Percentiles rank a stretch among this genome's conserved stretches.
phyloP scores from a whole-genome alignment of 2,329 filamentous ascomycete species.

The Xylariales sp. region DNA sequence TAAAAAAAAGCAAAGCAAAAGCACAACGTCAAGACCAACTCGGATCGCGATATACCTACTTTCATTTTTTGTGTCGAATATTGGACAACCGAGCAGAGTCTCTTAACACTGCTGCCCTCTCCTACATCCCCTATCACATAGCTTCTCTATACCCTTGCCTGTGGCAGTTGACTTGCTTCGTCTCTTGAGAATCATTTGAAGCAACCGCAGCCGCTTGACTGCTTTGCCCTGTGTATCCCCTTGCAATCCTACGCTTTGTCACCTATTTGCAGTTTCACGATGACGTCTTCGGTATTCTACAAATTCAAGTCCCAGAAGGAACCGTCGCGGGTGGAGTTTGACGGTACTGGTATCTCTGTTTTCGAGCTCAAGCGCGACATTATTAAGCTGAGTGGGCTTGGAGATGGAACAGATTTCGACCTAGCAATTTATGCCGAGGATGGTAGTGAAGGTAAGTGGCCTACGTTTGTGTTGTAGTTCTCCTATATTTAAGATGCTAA shows the following conservation, averaged over 20 bases:
- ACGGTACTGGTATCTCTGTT: slow-evolving; percentile 95
- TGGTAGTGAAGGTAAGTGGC: slow-evolving; percentile 75
- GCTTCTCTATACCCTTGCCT: not conserved
- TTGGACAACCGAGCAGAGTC: not conserved
- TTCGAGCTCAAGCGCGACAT: slow-evolving; percentile 99
- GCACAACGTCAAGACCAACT: slow-evolving; percentile 4
- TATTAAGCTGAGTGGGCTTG: slow-evolving; percentile 87
- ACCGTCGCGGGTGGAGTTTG: slow-evolving; percentile 88
- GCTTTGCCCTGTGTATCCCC: not conserved
- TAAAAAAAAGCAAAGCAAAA: too few relatives aligned
- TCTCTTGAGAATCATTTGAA: not conserved
- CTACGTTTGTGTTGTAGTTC: too few relatives aligned
- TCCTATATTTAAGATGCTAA: too few relatives aligned
- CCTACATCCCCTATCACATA: too few relatives aligned
- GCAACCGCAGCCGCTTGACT: too few relatives aligned
- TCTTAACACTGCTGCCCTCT: slow-evolving; percentile 1
- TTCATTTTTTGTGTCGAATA: not conserved
- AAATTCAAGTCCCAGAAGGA: slow-evolving; percentile 99
- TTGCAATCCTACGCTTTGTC: not conserved
- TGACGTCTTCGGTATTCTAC: slow-evolving; percentile 98
- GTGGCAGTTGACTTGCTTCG: not conserved
- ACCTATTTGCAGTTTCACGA: slow-evolving; percentile 39
- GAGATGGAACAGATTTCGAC: slow-evolving; percentile 95
- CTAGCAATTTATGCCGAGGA: slow-evolving; percentile 92
- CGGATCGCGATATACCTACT: slow-evolving; percentile 2